phyloP scores from a whole-genome alignment of 352 stramenopile genomes.

The Pythium scleroteichum region DNA sequence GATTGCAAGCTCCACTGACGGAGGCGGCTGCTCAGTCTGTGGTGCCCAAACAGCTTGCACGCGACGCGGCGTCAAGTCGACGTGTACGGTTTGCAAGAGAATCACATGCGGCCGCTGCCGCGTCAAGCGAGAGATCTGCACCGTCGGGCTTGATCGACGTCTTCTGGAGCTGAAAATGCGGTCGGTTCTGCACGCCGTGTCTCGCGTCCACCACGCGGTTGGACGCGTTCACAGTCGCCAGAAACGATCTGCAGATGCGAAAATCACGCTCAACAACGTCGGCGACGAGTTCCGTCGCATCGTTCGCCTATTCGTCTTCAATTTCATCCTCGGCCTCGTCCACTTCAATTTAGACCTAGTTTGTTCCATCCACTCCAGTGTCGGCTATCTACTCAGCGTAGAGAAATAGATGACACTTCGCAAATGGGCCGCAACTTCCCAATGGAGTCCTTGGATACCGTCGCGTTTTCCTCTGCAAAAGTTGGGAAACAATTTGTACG shows the following conservation, averaged over 20 bases:
- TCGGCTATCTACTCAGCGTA: no score
- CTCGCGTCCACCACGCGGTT: neutral
- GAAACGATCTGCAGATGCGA: neutral
- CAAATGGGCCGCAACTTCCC: no score
- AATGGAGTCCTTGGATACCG: no score
- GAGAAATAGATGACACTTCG: no score
- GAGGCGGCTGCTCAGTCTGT: conserved; percentile 9
- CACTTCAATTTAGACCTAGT: neutral
- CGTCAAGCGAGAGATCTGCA: neutral
- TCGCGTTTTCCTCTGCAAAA: no score
- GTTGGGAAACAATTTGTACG: no score
- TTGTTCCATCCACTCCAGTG: no score
- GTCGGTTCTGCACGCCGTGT: conserved; percentile 16
- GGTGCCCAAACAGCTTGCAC: neutral
- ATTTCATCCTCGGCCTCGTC: neutral
- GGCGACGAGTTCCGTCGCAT: neutral
- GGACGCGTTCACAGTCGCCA: neutral
- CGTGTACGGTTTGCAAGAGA: conserved; percentile 2
- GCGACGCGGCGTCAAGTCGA: conserved; percentile 8
- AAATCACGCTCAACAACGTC: neutral
- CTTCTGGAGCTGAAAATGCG: conserved; percentile 7
- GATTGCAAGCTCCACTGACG: neutral
- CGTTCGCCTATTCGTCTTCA: neutral
- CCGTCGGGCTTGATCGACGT: conserved; percentile 3
- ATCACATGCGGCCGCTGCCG: conserved; percentile 14